Evolutionary conservation across 148 eudicot species (phyloP).

Genomic region (Fallopia convolvulus): DNA sequence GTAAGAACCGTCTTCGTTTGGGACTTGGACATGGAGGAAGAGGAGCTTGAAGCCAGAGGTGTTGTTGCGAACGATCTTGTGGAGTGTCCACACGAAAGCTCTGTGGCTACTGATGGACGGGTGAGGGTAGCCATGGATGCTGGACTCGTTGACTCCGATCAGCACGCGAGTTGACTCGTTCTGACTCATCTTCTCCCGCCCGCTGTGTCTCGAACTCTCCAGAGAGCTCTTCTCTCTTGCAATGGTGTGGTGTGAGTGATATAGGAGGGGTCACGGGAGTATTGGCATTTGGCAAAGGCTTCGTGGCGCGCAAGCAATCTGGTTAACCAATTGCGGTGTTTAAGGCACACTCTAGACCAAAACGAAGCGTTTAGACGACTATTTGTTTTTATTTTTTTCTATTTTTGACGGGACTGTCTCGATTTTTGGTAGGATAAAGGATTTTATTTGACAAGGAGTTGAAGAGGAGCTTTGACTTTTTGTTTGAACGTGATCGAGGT

Average conservation of each 20-base stretch:
- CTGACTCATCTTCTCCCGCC: constrained; percentile 14
- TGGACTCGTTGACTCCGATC: constrained; percentile 87
- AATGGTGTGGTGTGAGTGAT: background rate
- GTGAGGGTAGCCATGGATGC: constrained; percentile 82
- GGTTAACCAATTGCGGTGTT: background rate
- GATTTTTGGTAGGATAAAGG: no score
- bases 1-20: constrained; percentile 78
- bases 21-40: constrained; percentile 83
- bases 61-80: constrained; percentile 68
- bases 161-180: constrained; percentile 55
- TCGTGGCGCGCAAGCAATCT: constrained; percentile 1
- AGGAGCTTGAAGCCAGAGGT: constrained; percentile 71
- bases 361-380: background rate
- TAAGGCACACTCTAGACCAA: background rate
- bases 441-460: no score
- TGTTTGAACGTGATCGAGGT: no score
- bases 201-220: constrained; percentile 8
- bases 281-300: background rate
- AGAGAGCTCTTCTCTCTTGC: background rate
- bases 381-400: background rate
- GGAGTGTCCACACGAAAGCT: constrained; percentile 87
- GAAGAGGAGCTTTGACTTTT: no score
- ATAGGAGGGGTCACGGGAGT: background rate
- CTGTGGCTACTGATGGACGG: constrained; percentile 74
- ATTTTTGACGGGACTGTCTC: no score